phyloP scores from a whole-genome alignment of 306 rosid species.

The barrel medic (Medicago truncatula) region DNA sequence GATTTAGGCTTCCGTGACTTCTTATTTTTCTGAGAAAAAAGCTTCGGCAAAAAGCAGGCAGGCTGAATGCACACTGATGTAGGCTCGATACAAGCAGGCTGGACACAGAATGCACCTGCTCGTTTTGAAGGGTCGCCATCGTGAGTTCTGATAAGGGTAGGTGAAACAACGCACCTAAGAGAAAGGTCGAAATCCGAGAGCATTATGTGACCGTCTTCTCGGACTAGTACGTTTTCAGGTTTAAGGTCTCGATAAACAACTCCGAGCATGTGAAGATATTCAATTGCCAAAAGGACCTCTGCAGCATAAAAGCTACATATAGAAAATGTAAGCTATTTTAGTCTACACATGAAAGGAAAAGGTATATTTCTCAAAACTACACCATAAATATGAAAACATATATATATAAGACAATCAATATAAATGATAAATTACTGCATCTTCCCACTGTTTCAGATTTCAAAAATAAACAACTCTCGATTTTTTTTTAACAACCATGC shows the following conservation, averaged over 20 bases:
- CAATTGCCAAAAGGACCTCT: constrained; percentile 62
- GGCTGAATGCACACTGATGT: constrained; percentile 65
- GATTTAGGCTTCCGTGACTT: constrained; percentile 49
- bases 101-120: constrained; percentile 52
- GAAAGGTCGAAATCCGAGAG: constrained; percentile 58
- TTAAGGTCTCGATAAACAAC: constrained; percentile 58
- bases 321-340: constrained; percentile 17
- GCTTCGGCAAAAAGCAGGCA: constrained; percentile 51
- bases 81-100: constrained; percentile 54
- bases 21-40: constrained; percentile 49
- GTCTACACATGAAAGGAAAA: constrained; percentile 2
- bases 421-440: no score
- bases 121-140: constrained; percentile 48
- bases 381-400: not conserved
- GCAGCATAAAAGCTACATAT: constrained; percentile 59
- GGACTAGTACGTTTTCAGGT: constrained; percentile 58
- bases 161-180: constrained; percentile 53
- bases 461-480: not conserved
- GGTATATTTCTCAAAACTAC: not conserved
- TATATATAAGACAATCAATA: not conserved
- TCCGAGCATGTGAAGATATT: constrained; percentile 70
- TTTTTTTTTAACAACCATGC: no score
- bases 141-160: constrained; percentile 44
- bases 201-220: constrained; percentile 69
- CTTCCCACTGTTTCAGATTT: not conserved